Conservation (phyloP, 371 early-diverging fungal genomes). For the Rhizopus stolonifer region DNA sequence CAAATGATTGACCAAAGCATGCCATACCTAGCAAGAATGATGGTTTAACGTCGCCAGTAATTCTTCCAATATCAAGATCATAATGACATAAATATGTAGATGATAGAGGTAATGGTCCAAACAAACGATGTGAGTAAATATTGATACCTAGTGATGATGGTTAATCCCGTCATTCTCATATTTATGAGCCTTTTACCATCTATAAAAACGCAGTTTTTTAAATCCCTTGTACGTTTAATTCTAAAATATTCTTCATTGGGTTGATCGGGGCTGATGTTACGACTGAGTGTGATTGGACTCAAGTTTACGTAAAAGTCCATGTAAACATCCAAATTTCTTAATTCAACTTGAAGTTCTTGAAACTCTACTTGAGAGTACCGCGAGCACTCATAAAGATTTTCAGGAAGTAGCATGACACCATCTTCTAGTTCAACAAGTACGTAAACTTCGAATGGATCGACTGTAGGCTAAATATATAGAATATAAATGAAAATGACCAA, state of each 20-base stretch:
- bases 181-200: constrained; percentile 65
- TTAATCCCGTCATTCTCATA: no score
- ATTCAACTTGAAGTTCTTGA: constrained; percentile 66
- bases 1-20: constrained; percentile 64
- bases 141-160: constrained; percentile 61
- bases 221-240: constrained; percentile 39
- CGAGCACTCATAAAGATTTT: constrained; percentile 70
- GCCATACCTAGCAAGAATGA: constrained; percentile 60
- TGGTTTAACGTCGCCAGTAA: constrained; percentile 73
- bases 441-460: constrained; percentile 70
- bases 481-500: background rate
- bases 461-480: constrained; percentile 34
- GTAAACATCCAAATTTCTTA: constrained; percentile 66
- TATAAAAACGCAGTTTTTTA: constrained; percentile 57
- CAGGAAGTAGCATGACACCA: constrained; percentile 65
- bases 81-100: constrained; percentile 75
- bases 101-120: constrained; percentile 73
- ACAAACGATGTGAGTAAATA: constrained; percentile 70
- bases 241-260: constrained; percentile 29
- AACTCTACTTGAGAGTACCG: constrained; percentile 61
- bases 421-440: constrained; percentile 54
- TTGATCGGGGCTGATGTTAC: constrained; percentile 40
- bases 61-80: constrained; percentile 66
- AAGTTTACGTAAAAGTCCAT: constrained; percentile 67
- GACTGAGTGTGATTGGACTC: constrained; percentile 65